A percentile compares a stretch with the other conserved stretches of the same genome.
Conservation (phyloP, 352 stramenopile genomes). For the Pythium myriotylum region DNA sequence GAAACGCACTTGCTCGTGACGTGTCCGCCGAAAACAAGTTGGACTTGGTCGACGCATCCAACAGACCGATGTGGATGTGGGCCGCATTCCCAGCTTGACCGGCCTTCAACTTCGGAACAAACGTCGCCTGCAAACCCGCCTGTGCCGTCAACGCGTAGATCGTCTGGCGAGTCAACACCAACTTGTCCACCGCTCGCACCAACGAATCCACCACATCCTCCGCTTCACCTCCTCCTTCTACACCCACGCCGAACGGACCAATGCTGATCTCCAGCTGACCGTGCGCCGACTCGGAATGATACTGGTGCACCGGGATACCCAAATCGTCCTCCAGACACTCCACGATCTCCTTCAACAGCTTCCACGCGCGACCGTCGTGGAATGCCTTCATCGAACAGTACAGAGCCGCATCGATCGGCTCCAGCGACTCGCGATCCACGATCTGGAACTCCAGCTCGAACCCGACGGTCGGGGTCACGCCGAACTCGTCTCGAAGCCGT, state of each 20-base stretch:
- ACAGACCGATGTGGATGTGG: slow-evolving; percentile 29
- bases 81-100: slow-evolving; percentile 25
- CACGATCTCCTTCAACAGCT: slow-evolving; percentile 30
- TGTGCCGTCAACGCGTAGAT: slow-evolving; percentile 29
- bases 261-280: slow-evolving; percentile 44
- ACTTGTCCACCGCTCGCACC: slow-evolving; percentile 28
- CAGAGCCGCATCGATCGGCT: slow-evolving; percentile 28
- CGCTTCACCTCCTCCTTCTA: too few species aligned
- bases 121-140: slow-evolving; percentile 25
- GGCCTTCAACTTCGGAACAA: slow-evolving; percentile 27
- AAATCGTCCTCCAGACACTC: too few species aligned
- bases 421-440: background rate
- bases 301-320: slow-evolving; percentile 33
- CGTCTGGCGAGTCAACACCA: slow-evolving; percentile 31
- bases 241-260: slow-evolving; percentile 17
- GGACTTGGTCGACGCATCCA: slow-evolving; percentile 4
- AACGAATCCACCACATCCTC: slow-evolving; percentile 1
- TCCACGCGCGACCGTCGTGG: slow-evolving; percentile 23
- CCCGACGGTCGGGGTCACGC: slow-evolving; percentile 28
- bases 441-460: slow-evolving; percentile 43
- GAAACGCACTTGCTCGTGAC: slow-evolving; percentile 4
- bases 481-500: too few species aligned
- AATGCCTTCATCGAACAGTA: slow-evolving; percentile 35
- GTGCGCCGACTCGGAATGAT: slow-evolving; percentile 31
- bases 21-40: slow-evolving; percentile 14